These are phyloP conservation scores for Cynara cardunculus DNA, from an alignment of 129 eudicot genomes.

Conservation along the genomic window DNA sequence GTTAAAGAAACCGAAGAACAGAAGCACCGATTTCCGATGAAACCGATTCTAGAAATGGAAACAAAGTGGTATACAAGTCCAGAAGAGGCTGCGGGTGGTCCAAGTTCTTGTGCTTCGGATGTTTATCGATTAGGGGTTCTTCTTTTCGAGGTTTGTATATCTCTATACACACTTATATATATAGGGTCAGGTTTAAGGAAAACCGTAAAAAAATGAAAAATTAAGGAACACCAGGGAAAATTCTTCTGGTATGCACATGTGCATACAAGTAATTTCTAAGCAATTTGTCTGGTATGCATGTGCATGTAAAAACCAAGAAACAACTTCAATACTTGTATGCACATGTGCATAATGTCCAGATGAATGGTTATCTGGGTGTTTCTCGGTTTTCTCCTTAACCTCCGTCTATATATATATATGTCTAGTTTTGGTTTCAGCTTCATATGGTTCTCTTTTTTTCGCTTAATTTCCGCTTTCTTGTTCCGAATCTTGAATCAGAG, in stretches of 20 bases:
- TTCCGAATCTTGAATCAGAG: slow-evolving; percentile 20
- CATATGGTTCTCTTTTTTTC: neutral
- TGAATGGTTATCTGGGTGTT: too few species aligned
- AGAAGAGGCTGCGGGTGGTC: slow-evolving; percentile 71
- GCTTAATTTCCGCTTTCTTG: neutral
- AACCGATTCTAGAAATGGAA: slow-evolving; percentile 72
- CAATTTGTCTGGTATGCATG: too few species aligned
- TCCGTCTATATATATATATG: neutral
- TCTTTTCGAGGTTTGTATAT: slow-evolving; percentile 76
- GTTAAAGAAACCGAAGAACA: slow-evolving; percentile 40
- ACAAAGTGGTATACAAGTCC: slow-evolving; percentile 84
- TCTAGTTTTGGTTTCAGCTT: neutral
- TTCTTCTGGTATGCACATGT: too few species aligned
- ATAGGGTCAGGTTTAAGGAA: too few species aligned
- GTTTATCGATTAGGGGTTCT: slow-evolving; percentile 84
- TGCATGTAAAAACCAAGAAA: too few species aligned
- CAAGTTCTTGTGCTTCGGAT: slow-evolving; percentile 71
- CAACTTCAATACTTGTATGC: too few species aligned
- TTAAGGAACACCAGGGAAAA: too few species aligned
- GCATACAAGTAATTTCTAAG: too few species aligned
- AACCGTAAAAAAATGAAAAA: too few species aligned
- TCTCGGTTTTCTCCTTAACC: neutral
- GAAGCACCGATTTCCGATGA: slow-evolving; percentile 70
- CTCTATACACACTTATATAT: too few species aligned
- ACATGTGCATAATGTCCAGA: too few species aligned